phyloP scores from a whole-genome alignment of 306 rosid species.

The Vigna hirtella region DNA sequence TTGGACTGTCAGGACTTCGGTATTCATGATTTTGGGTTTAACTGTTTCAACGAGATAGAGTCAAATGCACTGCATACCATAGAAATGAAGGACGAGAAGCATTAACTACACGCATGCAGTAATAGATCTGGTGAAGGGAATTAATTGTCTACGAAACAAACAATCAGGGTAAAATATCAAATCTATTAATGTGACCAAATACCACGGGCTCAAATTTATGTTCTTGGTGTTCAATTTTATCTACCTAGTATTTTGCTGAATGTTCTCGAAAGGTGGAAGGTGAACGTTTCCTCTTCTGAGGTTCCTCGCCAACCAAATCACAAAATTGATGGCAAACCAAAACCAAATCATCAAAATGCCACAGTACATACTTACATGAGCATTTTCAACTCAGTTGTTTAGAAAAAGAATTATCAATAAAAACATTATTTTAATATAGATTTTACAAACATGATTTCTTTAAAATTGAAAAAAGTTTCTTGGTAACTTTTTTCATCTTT shows the following conservation, averaged over 20 bases:
- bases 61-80: slow-evolving; percentile 52
- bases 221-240: slow-evolving; percentile 46
- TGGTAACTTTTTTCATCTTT: no score
- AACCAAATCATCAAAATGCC: slow-evolving; percentile 38
- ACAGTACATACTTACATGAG: slow-evolving; percentile 19
- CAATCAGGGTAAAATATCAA: slow-evolving; percentile 28
- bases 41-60: slow-evolving; percentile 61
- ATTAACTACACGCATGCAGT: slow-evolving; percentile 29
- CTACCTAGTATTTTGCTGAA: slow-evolving; percentile 38
- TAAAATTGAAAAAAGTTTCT: no score
- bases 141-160: not conserved
- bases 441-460: no score
- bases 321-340: slow-evolving; percentile 40
- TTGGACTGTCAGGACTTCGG: slow-evolving; percentile 87
- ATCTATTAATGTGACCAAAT: slow-evolving; percentile 40
- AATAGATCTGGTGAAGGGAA: slow-evolving; percentile 17
- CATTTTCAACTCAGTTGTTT: no score
- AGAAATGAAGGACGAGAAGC: slow-evolving; percentile 52
- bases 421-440: no score
- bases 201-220: slow-evolving; percentile 42
- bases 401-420: no score
- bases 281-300: slow-evolving; percentile 49
- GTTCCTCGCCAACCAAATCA: slow-evolving; percentile 58
- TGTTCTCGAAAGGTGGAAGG: slow-evolving; percentile 53
- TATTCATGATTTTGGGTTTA: slow-evolving; percentile 81